Percentiles rank a stretch among this genome's conserved stretches.
Evolutionary conservation across 2,329 filamentous ascomycete species (phyloP).

Genomic region (Penicillium sp.): DNA sequence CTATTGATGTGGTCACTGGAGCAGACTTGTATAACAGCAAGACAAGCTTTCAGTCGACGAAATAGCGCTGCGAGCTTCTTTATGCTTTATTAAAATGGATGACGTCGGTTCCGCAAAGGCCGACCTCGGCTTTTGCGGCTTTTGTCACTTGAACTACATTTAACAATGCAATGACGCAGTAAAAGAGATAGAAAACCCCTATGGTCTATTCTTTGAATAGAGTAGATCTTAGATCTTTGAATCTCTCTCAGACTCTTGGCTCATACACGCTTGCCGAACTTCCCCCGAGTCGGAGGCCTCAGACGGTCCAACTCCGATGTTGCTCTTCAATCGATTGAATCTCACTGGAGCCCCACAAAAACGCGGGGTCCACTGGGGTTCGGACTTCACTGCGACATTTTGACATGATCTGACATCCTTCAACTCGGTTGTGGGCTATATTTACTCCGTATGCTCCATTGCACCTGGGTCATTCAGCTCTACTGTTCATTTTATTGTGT

Average conservation of each 20-base stretch:
- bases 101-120: not conserved
- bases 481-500: not conserved
- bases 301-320: conserved; percentile 11
- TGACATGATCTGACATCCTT: no score
- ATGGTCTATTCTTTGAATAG: no score
- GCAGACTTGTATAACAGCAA: not conserved
- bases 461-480: not conserved
- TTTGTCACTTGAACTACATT: no score
- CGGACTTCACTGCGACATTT: conserved; percentile 9
- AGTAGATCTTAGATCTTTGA: no score
- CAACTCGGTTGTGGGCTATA: conserved; percentile 2
- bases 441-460: not conserved
- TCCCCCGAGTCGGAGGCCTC: not conserved
- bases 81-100: not conserved
- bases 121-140: no score
- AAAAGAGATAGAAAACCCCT: no score
- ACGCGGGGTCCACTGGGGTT: conserved; percentile 9
- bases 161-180: no score
- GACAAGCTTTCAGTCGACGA: no score
- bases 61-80: no score
- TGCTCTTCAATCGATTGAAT: conserved; percentile 7
- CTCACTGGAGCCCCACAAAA: conserved; percentile 4
- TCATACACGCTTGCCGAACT: not conserved
- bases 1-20: not conserved
- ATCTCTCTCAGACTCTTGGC: no score